Evolutionary conservation across 192 early-diverging fungal species (phyloP), one percentile per base, ranked within the genome.

Genomic region (Coemansia aciculifera): DNA sequence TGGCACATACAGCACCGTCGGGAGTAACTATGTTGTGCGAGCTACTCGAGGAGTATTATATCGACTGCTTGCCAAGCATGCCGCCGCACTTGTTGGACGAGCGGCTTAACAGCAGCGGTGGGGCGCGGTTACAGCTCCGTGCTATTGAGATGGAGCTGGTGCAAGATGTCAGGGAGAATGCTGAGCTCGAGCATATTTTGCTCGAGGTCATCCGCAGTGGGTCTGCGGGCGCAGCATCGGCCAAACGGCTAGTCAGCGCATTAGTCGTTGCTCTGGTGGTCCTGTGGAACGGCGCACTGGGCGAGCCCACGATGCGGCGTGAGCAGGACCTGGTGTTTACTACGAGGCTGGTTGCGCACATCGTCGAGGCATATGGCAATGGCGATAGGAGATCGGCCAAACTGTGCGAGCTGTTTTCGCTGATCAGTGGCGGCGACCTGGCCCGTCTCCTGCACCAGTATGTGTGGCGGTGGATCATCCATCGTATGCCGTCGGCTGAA

Each of bases 391-490:
- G 23, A 39, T 37, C 64, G 21, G 31, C 40, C 34, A 52, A 13
- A n/a, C 15, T 81, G 17, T 59, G 56, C 19, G 54, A 56, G 15
- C 17, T 77, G 62, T 68, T 82, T 56, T 42, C 71, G 23, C 15
- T 73, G 6, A 42, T 82, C 2, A 39, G 57, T 3, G 79, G 75
- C 21, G 46, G 44, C 4, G 75, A 82, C 27, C 59, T 82, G 39
- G 67, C 75, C 2, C 74, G 72, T 3, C 31, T 82, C 23, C 59
- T 82, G 65, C 75, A 77, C 48, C 64, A 68, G 46, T 77, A 64
- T 56, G 75, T 82, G 37, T 82, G 79, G 79, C 71, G 79, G 15
- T 74, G 71, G 71, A 27, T 72, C 11, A 31, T 82, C 29, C 79
- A 82, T 60, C 62, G 63, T 21, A 69, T 82, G 48, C 75, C 79